A percentile compares a stretch with the other conserved stretches of the same genome.
These are phyloP conservation scores for Hanseniaspora clermontiae DNA, from an alignment of 805 yeast species.

Conservation along the genomic window DNA sequence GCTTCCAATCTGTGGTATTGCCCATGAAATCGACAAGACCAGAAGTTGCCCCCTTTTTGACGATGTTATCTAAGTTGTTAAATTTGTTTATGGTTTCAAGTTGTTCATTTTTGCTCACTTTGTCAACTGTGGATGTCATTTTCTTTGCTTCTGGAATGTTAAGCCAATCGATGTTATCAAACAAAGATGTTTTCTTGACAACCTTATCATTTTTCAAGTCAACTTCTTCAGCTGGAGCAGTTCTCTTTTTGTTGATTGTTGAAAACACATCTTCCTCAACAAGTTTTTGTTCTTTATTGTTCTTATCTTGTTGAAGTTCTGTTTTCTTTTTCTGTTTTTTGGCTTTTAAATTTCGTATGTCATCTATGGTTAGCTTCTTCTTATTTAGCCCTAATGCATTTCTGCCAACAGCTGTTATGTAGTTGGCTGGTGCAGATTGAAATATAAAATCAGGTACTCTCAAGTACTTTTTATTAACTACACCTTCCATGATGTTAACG, in stretches of 20 bases:
- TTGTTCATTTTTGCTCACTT: conserved; percentile 49
- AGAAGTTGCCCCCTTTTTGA: conserved; percentile 41
- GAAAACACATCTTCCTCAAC: conserved; percentile 72
- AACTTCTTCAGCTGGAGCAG: conserved; percentile 20
- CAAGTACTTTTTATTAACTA: conserved; percentile 19
- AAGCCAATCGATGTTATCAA: conserved; percentile 52
- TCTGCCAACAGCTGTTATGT: conserved; percentile 83
- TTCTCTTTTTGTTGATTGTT: conserved; percentile 36
- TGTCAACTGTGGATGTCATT: conserved; percentile 57
- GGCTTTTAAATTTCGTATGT: conserved; percentile 29
- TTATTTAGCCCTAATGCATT: conserved; percentile 93
- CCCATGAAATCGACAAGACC: conserved; percentile 52
- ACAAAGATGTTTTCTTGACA: conserved; percentile 18
- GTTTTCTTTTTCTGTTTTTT: conserved; percentile 20
- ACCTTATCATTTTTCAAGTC: conserved; percentile 18
- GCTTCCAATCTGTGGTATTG: conserved; percentile 35
- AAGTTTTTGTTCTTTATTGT: conserved; percentile 28
- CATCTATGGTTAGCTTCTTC: conserved; percentile 53
- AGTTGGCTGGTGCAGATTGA: conserved; percentile 79
- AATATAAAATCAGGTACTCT: conserved; percentile 56
- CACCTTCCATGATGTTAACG: not conserved
- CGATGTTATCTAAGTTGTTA: conserved; percentile 35
- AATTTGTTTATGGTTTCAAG: conserved; percentile 25
- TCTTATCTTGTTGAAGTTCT: conserved; percentile 19
- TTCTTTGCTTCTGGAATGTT: conserved; percentile 80